These are phyloP conservation scores for Candida succiphila DNA, from an alignment of 805 yeast species.

Conservation along the genomic window DNA sequence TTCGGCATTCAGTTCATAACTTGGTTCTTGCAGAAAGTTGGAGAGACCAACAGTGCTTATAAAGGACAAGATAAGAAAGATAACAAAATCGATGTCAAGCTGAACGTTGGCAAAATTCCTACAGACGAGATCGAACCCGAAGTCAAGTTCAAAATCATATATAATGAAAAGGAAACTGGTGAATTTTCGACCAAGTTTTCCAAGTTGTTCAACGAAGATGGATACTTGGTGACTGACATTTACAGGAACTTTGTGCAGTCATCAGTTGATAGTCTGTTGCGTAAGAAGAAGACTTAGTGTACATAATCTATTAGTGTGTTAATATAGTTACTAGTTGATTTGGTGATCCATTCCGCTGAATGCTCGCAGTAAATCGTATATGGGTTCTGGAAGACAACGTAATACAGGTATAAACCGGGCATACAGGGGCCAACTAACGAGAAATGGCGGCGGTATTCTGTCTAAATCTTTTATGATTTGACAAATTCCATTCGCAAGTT, in stretches of 20 bases:
- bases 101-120: slow-evolving; percentile 25
- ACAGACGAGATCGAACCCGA: slow-evolving; percentile 38
- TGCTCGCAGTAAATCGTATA: slow-evolving; percentile 22
- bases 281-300: slow-evolving; percentile 11
- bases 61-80: slow-evolving; percentile 28
- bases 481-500: slow-evolving; percentile 27
- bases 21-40: slow-evolving; percentile 22
- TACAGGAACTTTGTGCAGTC: slow-evolving; percentile 18
- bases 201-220: slow-evolving; percentile 36
- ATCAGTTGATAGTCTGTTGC: slow-evolving; percentile 7
- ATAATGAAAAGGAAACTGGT: slow-evolving; percentile 10
- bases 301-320: not conserved
- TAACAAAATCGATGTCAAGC: slow-evolving; percentile 24
- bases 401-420: slow-evolving; percentile 33
- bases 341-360: slow-evolving; percentile 21
- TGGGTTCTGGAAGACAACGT: slow-evolving; percentile 28
- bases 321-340: not conserved
- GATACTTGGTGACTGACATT: slow-evolving; percentile 29
- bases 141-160: slow-evolving; percentile 14
- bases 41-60: slow-evolving; percentile 36
- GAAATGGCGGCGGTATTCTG: slow-evolving; percentile 32
- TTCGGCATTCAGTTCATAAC: slow-evolving; percentile 25
- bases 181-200: slow-evolving; percentile 23
- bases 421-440: slow-evolving; percentile 38
- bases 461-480: slow-evolving; percentile 20